A percentile compares a stretch with the other conserved stretches of the same genome.
These are phyloP conservation scores for Alternaria postmessia DNA, from an alignment of 2,329 filamentous ascomycete species.

Conservation along the genomic window DNA sequence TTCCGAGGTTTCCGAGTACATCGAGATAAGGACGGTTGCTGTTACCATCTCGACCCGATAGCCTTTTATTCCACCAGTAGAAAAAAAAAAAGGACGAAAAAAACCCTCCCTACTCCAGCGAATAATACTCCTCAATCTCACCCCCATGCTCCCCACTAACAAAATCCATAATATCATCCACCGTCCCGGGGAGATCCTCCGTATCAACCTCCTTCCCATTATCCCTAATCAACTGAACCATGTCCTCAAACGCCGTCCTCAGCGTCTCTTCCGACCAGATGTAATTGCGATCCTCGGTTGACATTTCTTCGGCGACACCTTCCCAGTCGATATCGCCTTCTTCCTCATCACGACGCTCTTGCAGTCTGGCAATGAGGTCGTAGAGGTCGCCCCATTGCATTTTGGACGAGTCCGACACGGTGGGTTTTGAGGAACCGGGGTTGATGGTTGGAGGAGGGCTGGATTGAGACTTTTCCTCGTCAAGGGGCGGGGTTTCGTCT, in stretches of 20 bases:
- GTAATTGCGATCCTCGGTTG: constrained; percentile 1
- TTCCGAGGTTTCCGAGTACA: too few relatives aligned
- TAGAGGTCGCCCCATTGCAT: constrained; percentile 55
- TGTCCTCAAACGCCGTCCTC: constrained; percentile 28
- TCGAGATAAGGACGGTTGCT: too few relatives aligned
- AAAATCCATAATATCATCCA: constrained; percentile 36
- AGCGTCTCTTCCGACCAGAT: constrained; percentile 32
- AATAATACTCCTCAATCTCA: constrained; percentile 26
- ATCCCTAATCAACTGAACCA: constrained; percentile 22
- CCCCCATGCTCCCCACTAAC: constrained; percentile 15
- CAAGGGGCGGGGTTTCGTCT: too few relatives aligned
- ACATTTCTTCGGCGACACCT: constrained; percentile 8
- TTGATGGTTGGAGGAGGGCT: fast-evolving
- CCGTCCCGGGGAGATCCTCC: constrained; percentile 12
- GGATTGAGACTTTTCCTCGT: background rate
- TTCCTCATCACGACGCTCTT: constrained; percentile 19
- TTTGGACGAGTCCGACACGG: constrained; percentile 26
- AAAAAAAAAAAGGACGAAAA: too few relatives aligned
- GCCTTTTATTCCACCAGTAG: too few relatives aligned
- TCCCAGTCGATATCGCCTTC: constrained; percentile 51
- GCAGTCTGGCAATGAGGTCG: constrained; percentile 51
- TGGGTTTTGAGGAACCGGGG: background rate
- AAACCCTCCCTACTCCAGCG: background rate
- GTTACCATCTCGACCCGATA: too few relatives aligned
- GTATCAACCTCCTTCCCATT: constrained; percentile 5